Evolutionary conservation across 257 asterid genomes (phyloP).

Genomic region (Echites panduratus): DNA sequence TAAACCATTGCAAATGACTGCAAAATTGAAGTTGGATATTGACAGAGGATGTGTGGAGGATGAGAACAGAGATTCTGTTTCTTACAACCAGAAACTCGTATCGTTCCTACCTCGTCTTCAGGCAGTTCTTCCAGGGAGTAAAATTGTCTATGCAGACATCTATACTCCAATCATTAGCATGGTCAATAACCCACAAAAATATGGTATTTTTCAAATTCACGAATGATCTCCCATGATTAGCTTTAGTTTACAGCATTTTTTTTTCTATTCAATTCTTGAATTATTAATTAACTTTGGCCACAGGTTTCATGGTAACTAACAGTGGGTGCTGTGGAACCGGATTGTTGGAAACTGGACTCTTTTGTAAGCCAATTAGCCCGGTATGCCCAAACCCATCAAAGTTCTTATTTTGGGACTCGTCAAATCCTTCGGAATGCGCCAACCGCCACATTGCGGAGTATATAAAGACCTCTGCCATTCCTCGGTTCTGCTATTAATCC

Average conservation of each 20-base stretch:
- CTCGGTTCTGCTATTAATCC: not conserved
- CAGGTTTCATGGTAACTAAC: slow-evolving; percentile 12
- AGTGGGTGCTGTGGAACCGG: slow-evolving; percentile 19
- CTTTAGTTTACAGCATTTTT: not conserved
- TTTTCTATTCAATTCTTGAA: not conserved
- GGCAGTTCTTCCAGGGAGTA: slow-evolving; percentile 20
- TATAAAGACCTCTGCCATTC: not conserved
- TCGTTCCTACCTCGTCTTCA: slow-evolving; percentile 14
- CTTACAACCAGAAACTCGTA: slow-evolving; percentile 21
- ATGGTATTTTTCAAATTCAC: slow-evolving; percentile 14
- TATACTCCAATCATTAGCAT: slow-evolving; percentile 10
- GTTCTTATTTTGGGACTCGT: slow-evolving; percentile 14
- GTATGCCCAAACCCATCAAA: slow-evolving; percentile 18
- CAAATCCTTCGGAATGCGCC: slow-evolving; percentile 14
- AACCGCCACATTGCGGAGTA: slow-evolving; percentile 10
- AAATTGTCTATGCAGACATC: slow-evolving; percentile 30
- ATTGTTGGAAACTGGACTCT: slow-evolving; percentile 4
- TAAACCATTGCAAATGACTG: slow-evolving; percentile 10
- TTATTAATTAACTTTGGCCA: not conserved
- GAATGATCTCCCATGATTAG: not conserved
- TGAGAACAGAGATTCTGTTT: slow-evolving; percentile 11
- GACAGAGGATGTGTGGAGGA: slow-evolving; percentile 16
- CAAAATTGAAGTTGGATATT: slow-evolving; percentile 1
- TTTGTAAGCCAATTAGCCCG: slow-evolving; percentile 10
- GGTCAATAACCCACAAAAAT: slow-evolving; percentile 14